Percentiles rank a stretch among this genome's conserved stretches.
phyloP scores from a whole-genome alignment of 352 stramenopile genomes.

The Phytophthora podocarpi region DNA sequence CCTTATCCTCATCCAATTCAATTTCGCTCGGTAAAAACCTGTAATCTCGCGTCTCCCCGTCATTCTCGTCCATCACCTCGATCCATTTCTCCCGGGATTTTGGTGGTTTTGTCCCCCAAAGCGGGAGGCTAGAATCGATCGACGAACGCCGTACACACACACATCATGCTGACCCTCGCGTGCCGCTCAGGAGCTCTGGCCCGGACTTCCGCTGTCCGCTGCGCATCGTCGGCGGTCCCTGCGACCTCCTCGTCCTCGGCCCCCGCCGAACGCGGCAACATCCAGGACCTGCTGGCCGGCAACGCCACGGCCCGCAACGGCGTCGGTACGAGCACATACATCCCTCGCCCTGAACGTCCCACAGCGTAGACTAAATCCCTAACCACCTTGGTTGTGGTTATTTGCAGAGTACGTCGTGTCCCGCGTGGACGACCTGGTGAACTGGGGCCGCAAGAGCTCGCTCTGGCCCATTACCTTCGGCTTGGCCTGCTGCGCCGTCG shows the following conservation, averaged over 20 bases:
- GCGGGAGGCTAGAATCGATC: constrained; percentile 32
- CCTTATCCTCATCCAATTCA: background rate
- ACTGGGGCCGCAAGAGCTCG: constrained; percentile 97
- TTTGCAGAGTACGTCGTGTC: constrained; percentile 98
- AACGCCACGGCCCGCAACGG: constrained; percentile 77
- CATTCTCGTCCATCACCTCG: background rate
- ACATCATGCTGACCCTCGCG: constrained; percentile 48
- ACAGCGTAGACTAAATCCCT: too few relatives aligned
- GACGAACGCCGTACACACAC: background rate
- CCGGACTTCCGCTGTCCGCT: constrained; percentile 26
- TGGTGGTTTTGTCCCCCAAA: constrained; percentile 27
- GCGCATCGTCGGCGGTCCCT: constrained; percentile 29
- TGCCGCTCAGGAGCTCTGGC: constrained; percentile 41
- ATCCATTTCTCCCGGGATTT: constrained; percentile 12
- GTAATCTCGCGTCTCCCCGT: background rate
- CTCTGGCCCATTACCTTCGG: constrained; percentile 99
- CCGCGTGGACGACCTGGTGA: constrained; percentile 98
- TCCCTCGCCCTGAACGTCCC: background rate
- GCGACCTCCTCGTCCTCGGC: constrained; percentile 26
- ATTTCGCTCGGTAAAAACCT: background rate
- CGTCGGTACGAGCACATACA: constrained; percentile 52
- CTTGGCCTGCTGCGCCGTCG: constrained; percentile 98
- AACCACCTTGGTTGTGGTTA: too few relatives aligned
- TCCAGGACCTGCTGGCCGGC: constrained; percentile 71
- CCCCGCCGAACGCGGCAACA: constrained; percentile 60